Base-by-base conservation (phyloP, 331 rosid genomes). In the Arachis monticola region DNA sequence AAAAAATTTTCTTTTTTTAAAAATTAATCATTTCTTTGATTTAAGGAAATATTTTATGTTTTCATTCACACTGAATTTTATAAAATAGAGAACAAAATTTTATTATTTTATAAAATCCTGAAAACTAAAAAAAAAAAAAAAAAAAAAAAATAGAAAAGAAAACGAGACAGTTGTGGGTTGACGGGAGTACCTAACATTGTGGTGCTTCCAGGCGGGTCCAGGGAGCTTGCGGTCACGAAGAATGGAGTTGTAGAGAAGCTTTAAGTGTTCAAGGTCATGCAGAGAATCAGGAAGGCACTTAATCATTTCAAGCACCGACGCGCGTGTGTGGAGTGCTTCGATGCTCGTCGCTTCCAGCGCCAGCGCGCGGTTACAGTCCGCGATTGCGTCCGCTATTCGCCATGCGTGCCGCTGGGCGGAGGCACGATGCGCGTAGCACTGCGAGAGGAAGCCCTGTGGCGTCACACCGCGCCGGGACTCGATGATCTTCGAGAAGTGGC, bases 381-480 rank as follows among this genome's bases (percentile, higher is more conserved):
- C 96, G 9, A 95, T 90, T 5, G 97, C 73, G 60, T 95, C 99
- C 0, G 97, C 97, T 3, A 95, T 85, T 35, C 99, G 76, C 8
- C 96, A 93, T 0, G 93, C 87, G 0, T 88, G 86, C 1, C 83
- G 81, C 74, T 72, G 84, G 0, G 97, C 96, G 0, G 86, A 44
- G 80, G 97, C 96, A 27, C 97, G 80, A 65, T 88, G 78, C 91
- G 90, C 85, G 60, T 92, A 95, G 70, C 97, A 95, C 73, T 92
- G 96, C 0, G 99, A 97, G 0, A 95, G 85, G 80, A 95, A 95
- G 13, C 92, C 89, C 69, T 92, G 99, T 0, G 99, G 99, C 4
- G 41, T 38, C 1, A 96, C 97, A 10, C 86, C 88, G 41, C 99
- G 97, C 3, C 99, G 97, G 8, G 97, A 90, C 45, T 95, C 99